Percentiles rank a stretch among this genome's conserved stretches.
These are phyloP conservation scores for Babesia bovis DNA, from an alignment of 169 alveolate genomes.

Conservation along the genomic window DNA sequence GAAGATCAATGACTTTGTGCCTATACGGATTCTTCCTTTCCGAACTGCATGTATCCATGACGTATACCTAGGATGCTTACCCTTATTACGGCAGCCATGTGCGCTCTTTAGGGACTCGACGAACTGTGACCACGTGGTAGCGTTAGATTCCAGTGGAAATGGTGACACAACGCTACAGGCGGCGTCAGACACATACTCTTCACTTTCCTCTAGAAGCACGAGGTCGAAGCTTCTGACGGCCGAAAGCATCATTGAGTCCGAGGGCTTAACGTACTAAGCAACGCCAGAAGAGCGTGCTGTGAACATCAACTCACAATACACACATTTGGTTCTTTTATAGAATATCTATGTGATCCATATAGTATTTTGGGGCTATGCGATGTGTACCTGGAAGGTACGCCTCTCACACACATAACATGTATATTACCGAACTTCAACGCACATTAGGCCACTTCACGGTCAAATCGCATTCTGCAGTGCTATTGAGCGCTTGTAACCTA, in stretches of 20 bases:
- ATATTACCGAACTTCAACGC: too few species aligned
- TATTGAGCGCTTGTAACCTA: too few species aligned
- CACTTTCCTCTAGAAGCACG: slow-evolving; percentile 78
- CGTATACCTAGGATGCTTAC: not conserved
- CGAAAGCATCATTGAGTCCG: slow-evolving; percentile 54
- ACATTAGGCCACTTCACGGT: too few species aligned
- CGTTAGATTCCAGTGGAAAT: slow-evolving; percentile 54
- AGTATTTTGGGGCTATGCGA: too few species aligned
- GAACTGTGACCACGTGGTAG: slow-evolving; percentile 43
- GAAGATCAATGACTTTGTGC: slow-evolving; percentile 79
- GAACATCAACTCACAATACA: too few species aligned
- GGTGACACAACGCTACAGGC: slow-evolving; percentile 44
- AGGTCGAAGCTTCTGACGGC: slow-evolving; percentile 74
- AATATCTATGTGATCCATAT: too few species aligned
- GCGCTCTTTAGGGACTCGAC: slow-evolving; percentile 35
- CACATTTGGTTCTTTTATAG: too few species aligned
- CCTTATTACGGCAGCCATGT: slow-evolving; percentile 21
- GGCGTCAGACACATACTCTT: slow-evolving; percentile 75
- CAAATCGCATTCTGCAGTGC: too few species aligned
- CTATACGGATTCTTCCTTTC: slow-evolving; percentile 80
- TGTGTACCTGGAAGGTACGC: too few species aligned
- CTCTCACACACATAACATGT: too few species aligned
- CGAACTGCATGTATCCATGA: not conserved
- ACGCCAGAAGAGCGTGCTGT: too few species aligned
- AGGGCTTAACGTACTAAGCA: too few species aligned